phyloP scores from a whole-genome alignment of 1,139 yeast genomes.

The Nakaseomyces delphensis region DNA sequence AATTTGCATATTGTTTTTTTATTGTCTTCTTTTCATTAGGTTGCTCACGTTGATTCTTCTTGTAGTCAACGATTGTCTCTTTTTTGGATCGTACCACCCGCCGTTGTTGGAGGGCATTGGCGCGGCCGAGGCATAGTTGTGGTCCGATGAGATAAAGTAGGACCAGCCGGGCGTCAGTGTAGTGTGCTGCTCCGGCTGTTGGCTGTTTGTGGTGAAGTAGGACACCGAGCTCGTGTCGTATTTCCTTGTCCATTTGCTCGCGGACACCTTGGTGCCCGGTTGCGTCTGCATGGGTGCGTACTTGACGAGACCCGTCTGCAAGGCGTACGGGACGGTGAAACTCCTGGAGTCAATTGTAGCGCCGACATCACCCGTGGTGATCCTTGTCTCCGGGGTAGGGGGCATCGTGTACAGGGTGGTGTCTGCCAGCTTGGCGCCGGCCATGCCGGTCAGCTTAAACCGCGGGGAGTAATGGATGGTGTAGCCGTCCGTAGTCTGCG shows the following conservation, averaged over 20 bases:
- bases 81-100: constrained; percentile 37
- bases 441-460: constrained; percentile 59
- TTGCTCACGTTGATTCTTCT: constrained; percentile 15
- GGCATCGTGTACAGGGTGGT: constrained; percentile 25
- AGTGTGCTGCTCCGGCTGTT: constrained; percentile 41
- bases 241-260: constrained; percentile 47
- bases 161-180: constrained; percentile 76
- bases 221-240: constrained; percentile 58
- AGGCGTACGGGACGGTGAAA: constrained; percentile 48
- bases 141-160: constrained; percentile 48
- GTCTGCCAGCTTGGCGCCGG: constrained; percentile 42
- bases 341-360: constrained; percentile 33
- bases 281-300: constrained; percentile 86
- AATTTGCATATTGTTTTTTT: background rate
- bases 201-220: constrained; percentile 37
- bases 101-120: constrained; percentile 49
- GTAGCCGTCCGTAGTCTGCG: constrained; percentile 37
- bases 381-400: constrained; percentile 37
- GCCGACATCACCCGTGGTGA: constrained; percentile 27
- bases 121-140: constrained; percentile 61
- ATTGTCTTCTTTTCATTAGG: constrained; percentile 3
- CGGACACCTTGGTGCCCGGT: constrained; percentile 62
- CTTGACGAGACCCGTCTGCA: constrained; percentile 60
- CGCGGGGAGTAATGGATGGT: constrained; percentile 62
- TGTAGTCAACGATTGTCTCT: constrained; percentile 31